Base-by-base conservation (phyloP, 2,329 filamentous ascomycete genomes). In the Aspergillus quadricinctus region DNA sequence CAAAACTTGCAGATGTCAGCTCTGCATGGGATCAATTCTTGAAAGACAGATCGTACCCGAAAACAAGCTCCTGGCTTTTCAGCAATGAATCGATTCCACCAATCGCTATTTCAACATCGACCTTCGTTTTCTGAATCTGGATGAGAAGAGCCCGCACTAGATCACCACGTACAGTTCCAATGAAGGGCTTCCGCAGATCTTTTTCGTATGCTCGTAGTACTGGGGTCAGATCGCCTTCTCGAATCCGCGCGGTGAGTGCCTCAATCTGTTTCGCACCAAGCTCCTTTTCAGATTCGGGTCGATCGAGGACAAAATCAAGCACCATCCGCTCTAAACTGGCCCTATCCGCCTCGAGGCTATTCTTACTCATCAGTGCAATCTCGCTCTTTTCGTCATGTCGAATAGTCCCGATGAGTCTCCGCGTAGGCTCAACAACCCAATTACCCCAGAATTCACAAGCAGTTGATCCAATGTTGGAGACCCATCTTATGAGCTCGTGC, bases 61-160 rank as follows among this genome's bases (percentile, higher is more conserved):
- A 99, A 25, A 99, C 90, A 49, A 99, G 82, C 71, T 99, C 93
- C 70, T 99, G 94, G 68, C 92, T 97, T 77, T 94, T 96, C 56
- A 99, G 81, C 31, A 99, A 82, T 35, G 91, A 86, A 78, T 99
- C 93, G 62, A 99, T 99, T 19, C 94, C 94, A 57, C 89, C 91
- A 77, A 99, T 92, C 14, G 94, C 94, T 59, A 97, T 87, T 73
- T 99, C 94, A 11, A 99, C 86, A 69, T 99, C 94, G 8, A 99
- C 94, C 78, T 99, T 99, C 23, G 94, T 97, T 81, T 99, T 99
- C 69, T 99, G 94, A 40, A 99, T 88, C 70, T 99, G 94, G 54
- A 99, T 97, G 48, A 99, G 80, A 28, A 99, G 83, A 4, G 93
- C 92, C 52, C 93, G 87, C 37, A 97, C 83, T 28, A 99, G 81